Conservation (phyloP, 78 protist genomes). For the Dictyostelium discoideum region dicty_2.7 NC_007089.4:4309501-4310000, state of each 20-base stretch:
- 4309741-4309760: not conserved
- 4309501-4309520: not conserved
- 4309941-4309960: constrained; percentile 1
- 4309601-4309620: not conserved
- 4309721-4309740: constrained; percentile 43
- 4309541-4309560: not conserved
- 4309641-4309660: not conserved
- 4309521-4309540: not conserved
- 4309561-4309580: not conserved
- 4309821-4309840: not conserved
- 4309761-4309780: not conserved
- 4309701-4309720: not conserved
- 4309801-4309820: not conserved
- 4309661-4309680: not conserved
- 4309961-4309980: not conserved
- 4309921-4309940: constrained; percentile 30
- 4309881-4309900: constrained; percentile 70
- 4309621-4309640: too few species aligned
- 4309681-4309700: constrained; percentile 21
- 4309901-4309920: constrained; percentile 67
- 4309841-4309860: not conserved
- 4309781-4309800: not conserved
- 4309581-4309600: not conserved
- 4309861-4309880: constrained; percentile 26
- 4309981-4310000: not conserved